phyloP scores from a whole-genome alignment of 2,329 filamentous ascomycete species.

The Diplodia corticola region DNA sequence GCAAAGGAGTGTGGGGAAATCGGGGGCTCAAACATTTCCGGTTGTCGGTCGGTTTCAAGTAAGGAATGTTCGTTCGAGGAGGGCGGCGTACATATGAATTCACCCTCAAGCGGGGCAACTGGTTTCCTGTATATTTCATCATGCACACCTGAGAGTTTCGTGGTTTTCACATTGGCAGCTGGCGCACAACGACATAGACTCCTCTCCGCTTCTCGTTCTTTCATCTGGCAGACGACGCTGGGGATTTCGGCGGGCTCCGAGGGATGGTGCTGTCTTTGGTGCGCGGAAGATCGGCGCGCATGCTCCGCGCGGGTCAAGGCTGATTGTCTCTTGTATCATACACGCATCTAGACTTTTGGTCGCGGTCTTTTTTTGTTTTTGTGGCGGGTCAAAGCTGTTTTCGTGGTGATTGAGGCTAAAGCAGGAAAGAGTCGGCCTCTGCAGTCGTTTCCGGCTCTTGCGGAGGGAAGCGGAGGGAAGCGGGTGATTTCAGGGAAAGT shows the following conservation, averaged over 20 bases:
- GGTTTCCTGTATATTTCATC: slow-evolving; percentile 10
- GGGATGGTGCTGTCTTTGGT: slow-evolving; percentile 13
- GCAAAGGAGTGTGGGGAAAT: slow-evolving; percentile 17
- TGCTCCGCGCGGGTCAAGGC: background rate
- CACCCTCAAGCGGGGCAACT: slow-evolving; percentile 12
- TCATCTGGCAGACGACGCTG: slow-evolving; percentile 3
- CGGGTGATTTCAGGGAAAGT: slow-evolving; percentile 9
- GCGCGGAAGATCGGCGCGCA: background rate
- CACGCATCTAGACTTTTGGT: slow-evolving; percentile 9
- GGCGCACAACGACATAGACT: slow-evolving; percentile 4
- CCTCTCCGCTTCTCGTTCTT: slow-evolving; percentile 3
- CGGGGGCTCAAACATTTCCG: background rate
- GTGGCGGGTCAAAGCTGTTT: background rate
- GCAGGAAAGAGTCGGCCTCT: background rate
- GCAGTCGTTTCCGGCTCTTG: background rate
- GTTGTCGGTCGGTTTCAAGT: slow-evolving; percentile 14
- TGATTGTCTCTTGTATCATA: slow-evolving; percentile 11
- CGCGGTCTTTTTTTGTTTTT: background rate
- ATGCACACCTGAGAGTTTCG: background rate
- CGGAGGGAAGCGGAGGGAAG: background rate
- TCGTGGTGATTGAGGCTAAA: slow-evolving; percentile 14
- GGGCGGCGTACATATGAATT: slow-evolving; percentile 14
- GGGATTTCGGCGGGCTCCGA: slow-evolving; percentile 4
- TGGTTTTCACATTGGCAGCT: background rate
- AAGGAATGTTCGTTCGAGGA: background rate